A percentile compares a stretch with the other conserved stretches of the same genome.
phyloP scores from a whole-genome alignment of 306 rosid genomes.

The Prunus mume region DNA sequence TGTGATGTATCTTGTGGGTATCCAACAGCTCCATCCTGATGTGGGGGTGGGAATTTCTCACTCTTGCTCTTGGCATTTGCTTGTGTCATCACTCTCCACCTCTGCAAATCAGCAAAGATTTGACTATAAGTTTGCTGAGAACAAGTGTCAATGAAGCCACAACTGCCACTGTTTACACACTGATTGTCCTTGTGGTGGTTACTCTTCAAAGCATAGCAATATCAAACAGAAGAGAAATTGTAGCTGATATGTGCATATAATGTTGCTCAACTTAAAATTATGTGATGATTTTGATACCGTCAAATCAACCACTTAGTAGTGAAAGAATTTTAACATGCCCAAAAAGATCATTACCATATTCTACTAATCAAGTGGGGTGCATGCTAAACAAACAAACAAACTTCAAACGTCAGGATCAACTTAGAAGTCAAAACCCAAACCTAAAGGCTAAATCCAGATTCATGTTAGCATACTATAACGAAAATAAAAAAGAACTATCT shows the following conservation, averaged over 20 bases:
- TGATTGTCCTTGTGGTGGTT: not conserved
- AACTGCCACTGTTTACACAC: not conserved
- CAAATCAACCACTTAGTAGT: not conserved
- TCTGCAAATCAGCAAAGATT: slow-evolving; percentile 55
- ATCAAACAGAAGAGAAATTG: not conserved
- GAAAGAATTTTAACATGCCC: not conserved
- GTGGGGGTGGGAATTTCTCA: slow-evolving; percentile 98
- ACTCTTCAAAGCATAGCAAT: not conserved
- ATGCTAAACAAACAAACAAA: not conserved
- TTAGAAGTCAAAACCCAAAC: not conserved
- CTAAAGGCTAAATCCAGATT: not conserved
- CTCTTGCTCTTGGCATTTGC: slow-evolving; percentile 84
- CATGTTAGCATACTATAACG: not conserved
- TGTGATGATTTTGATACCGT: not conserved
- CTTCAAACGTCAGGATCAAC: not conserved
- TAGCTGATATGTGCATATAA: not conserved
- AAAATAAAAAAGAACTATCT: not conserved
- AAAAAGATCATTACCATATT: not conserved
- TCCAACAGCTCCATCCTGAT: slow-evolving; percentile 87
- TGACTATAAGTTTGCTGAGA: not conserved
- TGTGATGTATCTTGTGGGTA: slow-evolving; percentile 55
- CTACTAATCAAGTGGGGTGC: not conserved
- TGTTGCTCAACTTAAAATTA: not conserved
- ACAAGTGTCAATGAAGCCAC: not conserved
- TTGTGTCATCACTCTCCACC: slow-evolving; percentile 70